Evolutionary conservation across 73 alveolate species (phyloP).

Genomic region (Symbiodinium natans): DNA sequence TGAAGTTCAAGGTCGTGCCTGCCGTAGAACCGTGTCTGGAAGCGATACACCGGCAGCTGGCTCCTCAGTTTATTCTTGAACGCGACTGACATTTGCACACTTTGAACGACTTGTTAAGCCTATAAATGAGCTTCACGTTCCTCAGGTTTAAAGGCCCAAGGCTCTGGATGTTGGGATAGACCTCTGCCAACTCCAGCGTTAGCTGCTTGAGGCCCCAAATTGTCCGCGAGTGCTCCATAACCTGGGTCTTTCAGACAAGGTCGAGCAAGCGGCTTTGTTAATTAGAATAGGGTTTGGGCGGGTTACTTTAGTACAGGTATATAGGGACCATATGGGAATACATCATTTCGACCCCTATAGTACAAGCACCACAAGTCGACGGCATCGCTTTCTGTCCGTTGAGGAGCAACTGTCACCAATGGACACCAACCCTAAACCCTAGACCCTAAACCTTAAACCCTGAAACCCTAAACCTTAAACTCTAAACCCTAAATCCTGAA

Average conservation of each 20-base stretch:
- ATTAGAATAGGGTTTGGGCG: neutral
- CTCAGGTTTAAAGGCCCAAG: neutral
- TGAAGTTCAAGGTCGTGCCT: too few relatives aligned
- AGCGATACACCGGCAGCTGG: slow-evolving; percentile 45
- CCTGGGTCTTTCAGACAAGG: neutral
- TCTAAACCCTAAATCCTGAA: too few relatives aligned
- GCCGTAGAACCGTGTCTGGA: slow-evolving; percentile 72
- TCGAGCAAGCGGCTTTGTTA: neutral
- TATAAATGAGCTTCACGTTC: too few relatives aligned
- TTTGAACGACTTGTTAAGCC: too few relatives aligned
- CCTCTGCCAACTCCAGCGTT: slow-evolving; percentile 28
- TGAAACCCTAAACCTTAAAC: too few relatives aligned
- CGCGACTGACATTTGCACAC: too few relatives aligned
- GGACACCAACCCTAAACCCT: too few relatives aligned
- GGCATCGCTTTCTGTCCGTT: neutral
- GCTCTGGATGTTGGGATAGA: neutral
- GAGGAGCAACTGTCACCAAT: neutral
- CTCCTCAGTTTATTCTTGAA: neutral
- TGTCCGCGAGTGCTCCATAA: slow-evolving; percentile 69
- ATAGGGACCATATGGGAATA: neutral
- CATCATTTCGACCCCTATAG: neutral
- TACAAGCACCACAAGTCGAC: neutral
- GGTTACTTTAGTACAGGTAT: neutral
- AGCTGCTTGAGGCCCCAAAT: slow-evolving; percentile 76
- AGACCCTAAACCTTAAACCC: too few relatives aligned